Evolutionary conservation across 139 green algal species (phyloP).

Genomic region (Microglena sp.): DNA sequence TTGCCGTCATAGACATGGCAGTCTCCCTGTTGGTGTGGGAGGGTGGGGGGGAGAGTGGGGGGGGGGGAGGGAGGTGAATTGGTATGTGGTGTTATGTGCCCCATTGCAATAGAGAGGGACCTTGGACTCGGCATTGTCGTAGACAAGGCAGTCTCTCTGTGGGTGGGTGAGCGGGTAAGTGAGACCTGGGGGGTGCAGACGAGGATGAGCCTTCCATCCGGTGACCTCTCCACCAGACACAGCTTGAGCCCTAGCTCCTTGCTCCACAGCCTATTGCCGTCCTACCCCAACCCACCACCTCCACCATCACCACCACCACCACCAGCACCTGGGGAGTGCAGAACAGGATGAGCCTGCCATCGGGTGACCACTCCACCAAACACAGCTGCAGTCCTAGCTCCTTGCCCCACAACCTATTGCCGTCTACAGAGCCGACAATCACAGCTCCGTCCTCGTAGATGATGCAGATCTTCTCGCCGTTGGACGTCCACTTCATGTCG

Average conservation of each 20-base stretch:
- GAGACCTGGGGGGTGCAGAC: slow-evolving; percentile 39
- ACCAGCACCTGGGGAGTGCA: slow-evolving; percentile 22
- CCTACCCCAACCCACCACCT: no score
- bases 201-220: slow-evolving; percentile 50
- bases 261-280: slow-evolving; percentile 73
- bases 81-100: no score
- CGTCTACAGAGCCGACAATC: slow-evolving; percentile 70
- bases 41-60: no score
- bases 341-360: slow-evolving; percentile 55
- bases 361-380: slow-evolving; percentile 64
- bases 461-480: slow-evolving; percentile 78
- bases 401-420: slow-evolving; percentile 74
- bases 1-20: slow-evolving; percentile 66
- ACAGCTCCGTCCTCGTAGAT: slow-evolving; percentile 74
- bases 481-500: slow-evolving; percentile 72
- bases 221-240: slow-evolving; percentile 57
- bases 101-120: no score
- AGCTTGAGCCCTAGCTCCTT: slow-evolving; percentile 49
- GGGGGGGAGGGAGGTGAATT: no score
- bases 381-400: slow-evolving; percentile 46
- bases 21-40: slow-evolving; percentile 45
- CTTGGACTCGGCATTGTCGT: no score
- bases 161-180: no score
- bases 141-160: no score
- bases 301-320: no score